These are phyloP conservation scores for Yarrowia galli DNA, from an alignment of 1,139 yeast species.

Conservation along the genomic window DNA sequence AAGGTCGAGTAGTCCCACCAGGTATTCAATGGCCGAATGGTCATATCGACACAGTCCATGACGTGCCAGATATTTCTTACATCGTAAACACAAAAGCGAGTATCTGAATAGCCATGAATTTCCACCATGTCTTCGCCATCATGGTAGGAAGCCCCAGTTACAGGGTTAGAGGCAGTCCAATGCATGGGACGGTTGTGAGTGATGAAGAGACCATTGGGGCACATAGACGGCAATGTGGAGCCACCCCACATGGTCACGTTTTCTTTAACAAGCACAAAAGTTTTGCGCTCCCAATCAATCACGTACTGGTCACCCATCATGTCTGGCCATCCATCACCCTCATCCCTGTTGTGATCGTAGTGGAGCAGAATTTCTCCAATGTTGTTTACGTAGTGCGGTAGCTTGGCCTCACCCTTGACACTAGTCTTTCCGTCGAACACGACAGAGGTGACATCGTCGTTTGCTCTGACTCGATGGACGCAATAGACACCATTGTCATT, in stretches of 20 bases:
- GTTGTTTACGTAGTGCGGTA: not conserved
- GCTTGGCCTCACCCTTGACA: not conserved
- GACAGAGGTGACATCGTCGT: not conserved
- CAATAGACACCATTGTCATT: not conserved
- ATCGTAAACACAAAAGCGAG: not conserved
- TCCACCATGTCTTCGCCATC: constrained; percentile 24
- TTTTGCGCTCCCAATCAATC: constrained; percentile 8
- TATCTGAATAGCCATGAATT: not conserved
- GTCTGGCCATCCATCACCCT: constrained; percentile 14
- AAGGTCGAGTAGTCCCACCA: constrained; percentile 9
- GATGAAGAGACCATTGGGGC: constrained; percentile 17
- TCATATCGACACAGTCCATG: constrained; percentile 2
- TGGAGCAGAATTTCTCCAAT: constrained; percentile 4
- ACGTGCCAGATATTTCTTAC: constrained; percentile 15
- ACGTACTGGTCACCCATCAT: constrained; percentile 19
- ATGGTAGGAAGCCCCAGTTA: not conserved
- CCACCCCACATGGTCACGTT: constrained; percentile 17
- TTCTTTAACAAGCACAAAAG: not conserved
- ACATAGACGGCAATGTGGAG: not conserved
- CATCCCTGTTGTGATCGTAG: constrained; percentile 4
- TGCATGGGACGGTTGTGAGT: constrained; percentile 18
- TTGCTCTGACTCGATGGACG: not conserved
- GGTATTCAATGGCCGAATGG: not conserved
- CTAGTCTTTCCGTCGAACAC: not conserved
- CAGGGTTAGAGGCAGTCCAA: constrained; percentile 13